phyloP scores from a whole-genome alignment of 1,284 basidiomycete genomes.

The Rhodotorula sp. region DNA sequence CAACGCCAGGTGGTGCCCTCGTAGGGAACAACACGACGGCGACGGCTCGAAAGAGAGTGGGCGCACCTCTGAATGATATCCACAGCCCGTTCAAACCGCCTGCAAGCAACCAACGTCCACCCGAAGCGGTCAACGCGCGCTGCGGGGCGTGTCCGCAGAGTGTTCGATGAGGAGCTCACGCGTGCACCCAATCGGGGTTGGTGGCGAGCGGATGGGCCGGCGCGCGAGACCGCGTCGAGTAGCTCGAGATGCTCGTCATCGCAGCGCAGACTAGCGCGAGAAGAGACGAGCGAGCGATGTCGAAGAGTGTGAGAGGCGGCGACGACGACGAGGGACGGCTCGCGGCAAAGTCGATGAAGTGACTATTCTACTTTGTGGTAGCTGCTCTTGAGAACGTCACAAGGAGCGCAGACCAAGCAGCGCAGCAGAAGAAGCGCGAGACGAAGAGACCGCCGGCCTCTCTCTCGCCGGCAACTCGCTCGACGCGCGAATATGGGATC shows the following conservation, averaged over 20 bases:
- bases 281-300: too few relatives aligned
- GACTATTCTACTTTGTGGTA: neutral
- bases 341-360: neutral
- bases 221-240: neutral
- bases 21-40: neutral
- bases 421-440: neutral
- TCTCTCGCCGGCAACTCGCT: too few relatives aligned
- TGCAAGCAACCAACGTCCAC: conserved; percentile 26
- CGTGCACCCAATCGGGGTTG: conserved; percentile 28
- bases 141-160: neutral
- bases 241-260: conserved; percentile 9
- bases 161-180: conserved; percentile 9
- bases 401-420: neutral
- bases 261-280: neutral
- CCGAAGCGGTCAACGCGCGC: neutral
- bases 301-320: neutral
- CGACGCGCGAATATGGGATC: neutral
- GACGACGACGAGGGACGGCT: neutral
- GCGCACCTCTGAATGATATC: conserved; percentile 76
- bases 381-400: too few relatives aligned
- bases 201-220: conserved; percentile 8
- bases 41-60: neutral
- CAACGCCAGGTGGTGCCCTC: neutral
- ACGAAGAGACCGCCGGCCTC: neutral
- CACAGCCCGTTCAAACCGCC: conserved; percentile 88